Base-by-base conservation (phyloP, 441 rosid species). In the Codiaeum variegatum region DNA sequence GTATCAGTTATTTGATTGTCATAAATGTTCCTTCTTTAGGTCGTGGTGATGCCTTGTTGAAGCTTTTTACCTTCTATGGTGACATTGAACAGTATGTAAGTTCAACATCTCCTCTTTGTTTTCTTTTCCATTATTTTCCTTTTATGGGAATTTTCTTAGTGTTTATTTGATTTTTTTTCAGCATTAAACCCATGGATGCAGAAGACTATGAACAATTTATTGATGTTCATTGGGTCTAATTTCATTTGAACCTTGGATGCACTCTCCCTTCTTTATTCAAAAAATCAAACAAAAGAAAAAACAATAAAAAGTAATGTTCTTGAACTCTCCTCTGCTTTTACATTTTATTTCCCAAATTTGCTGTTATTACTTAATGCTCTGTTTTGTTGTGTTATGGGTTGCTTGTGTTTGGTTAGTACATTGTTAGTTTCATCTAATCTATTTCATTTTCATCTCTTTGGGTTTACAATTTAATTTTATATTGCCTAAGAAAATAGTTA, bases 141-240 rank as follows among this genome's bases (percentile, higher is more conserved):
- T 70, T 12, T 15, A 47, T 52, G 36, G 9, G 42, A 28, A 9
- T 42, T 66, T 32, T 6, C 15, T 54, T 44, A 21, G 9, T 21
- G 6, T 3, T 67, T 19, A 19, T 47, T 59, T 3, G 28, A 26
- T 40, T 21, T 69, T 23, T n/a, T 21, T 77, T 61, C n/a, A 8
- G 67, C 74, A 85, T 89, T 76, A 92, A 92, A 77, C 97, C 98
- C n/a, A 95, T 95, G 99, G 97, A 95, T 82, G 97, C 89, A 0
- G 99, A 93, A 83, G 98, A 90, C 3, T 91, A 92, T 67, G 93
- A 81, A 52, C 84, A 77, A 44, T 91, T 88, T 69, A 95, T 94
- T 3, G 95, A 93, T 85, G 98, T 93, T 36, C 90, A 87, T 71
- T 89, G 96, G 92, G 85, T 91, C 80, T 85, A 95, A 70, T 93